A percentile compares a stretch with the other conserved stretches of the same genome.
Conservation (phyloP, 345 rosid species). For the Excoecaria cochinchinensis region DNA sequence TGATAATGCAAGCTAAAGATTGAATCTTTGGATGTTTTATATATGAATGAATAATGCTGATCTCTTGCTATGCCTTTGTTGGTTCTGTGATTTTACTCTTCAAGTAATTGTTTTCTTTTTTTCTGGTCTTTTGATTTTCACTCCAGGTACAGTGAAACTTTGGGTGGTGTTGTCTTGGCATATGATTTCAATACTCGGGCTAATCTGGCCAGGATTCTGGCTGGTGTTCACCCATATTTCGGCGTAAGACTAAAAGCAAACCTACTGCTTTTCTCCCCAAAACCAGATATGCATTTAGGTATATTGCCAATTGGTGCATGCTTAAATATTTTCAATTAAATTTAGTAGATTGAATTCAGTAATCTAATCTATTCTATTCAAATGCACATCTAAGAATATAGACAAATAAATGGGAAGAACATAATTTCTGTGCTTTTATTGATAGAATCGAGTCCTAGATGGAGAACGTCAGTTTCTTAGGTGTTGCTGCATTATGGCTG, state of each 20-base stretch:
- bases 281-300: conserved; percentile 72
- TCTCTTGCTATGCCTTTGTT: neutral
- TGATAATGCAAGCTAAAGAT: neutral
- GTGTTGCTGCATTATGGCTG: conserved; percentile 6
- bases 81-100: neutral
- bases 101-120: neutral
- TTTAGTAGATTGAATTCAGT: neutral
- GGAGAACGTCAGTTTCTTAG: neutral
- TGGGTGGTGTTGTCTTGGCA: conserved; percentile 76
- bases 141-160: conserved; percentile 59
- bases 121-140: conserved; percentile 7
- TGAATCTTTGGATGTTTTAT: neutral
- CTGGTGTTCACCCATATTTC: conserved; percentile 62
- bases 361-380: neutral
- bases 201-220: conserved; percentile 56
- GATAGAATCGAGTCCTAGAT: neutral
- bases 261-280: conserved; percentile 71
- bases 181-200: conserved; percentile 49
- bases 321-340: neutral
- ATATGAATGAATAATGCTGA: neutral
- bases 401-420: too few species aligned
- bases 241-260: conserved; percentile 57
- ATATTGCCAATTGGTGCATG: neutral
- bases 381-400: too few species aligned
- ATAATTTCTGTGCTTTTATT: too few species aligned